These are phyloP conservation scores for Talaromyces wortmannii DNA, from an alignment of 495 filamentous ascomycete genomes.

Conservation along the genomic window DNA sequence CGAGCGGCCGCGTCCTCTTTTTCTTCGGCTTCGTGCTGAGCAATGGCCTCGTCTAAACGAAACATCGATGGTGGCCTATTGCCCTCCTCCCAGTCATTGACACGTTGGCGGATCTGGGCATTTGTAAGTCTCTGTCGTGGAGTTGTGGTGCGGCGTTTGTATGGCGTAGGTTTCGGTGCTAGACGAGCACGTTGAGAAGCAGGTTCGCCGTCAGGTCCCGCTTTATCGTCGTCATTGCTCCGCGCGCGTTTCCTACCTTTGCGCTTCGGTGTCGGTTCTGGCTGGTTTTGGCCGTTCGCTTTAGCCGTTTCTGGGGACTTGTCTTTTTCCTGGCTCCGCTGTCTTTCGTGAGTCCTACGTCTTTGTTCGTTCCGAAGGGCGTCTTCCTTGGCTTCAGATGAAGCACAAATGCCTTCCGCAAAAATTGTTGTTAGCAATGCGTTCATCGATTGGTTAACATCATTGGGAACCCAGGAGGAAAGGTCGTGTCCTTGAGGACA, in stretches of 20 bases:
- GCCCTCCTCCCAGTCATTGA: background rate
- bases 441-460: background rate
- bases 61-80: background rate
- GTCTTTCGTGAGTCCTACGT: background rate
- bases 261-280: background rate
- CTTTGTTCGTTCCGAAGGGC: background rate
- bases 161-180: background rate
- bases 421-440: background rate
- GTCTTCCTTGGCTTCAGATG: background rate
- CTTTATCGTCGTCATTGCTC: background rate
- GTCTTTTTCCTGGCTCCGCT: background rate
- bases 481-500: background rate
- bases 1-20: background rate
- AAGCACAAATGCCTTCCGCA: background rate
- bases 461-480: background rate
- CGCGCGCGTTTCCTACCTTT: constrained; percentile 2
- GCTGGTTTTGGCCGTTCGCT: background rate
- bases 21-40: background rate
- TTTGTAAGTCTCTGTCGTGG: background rate
- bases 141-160: constrained; percentile 1
- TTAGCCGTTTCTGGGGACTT: background rate
- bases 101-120: background rate
- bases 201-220: background rate
- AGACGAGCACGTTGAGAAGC: background rate
- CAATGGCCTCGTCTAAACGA: background rate